Evolutionary conservation across 176 grass and related monocot species (phyloP), one percentile per base, ranked within the genome.

Genomic region (Juncus effusus): DNA sequence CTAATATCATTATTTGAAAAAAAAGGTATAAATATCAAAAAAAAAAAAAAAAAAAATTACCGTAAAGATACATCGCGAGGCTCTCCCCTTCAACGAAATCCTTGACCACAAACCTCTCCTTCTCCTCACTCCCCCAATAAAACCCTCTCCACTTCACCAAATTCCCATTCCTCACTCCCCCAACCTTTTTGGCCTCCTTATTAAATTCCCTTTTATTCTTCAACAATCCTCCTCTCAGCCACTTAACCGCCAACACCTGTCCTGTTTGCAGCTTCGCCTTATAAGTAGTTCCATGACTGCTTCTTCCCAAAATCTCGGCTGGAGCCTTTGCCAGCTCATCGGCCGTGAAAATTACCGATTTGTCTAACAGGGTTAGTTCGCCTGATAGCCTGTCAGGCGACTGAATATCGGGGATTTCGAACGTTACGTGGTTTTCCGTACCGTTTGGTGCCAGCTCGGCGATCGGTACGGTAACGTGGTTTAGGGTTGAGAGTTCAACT

Each of bases 71-170:
- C 51, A 87, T 75, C 14, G 95, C 80, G 58, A 94, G 77, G 78
- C 72, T 90, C 68, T 99, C 95, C 3, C 83, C 83, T 40, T 41
- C 78, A 56, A 99, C 55, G 28, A 82, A 99, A 76, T 93, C 89
- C 64, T 88, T 86, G 78, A 99, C 80, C 63, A 94, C 87, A 64
- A 99, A 75, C 76, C 95, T 87, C 76, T 99, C 95, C 84, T 99
- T 88, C 70, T 90, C 95, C 65, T 83, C 89, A 12, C 85, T 80
- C 0, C 95, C 95, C 94, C 94, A 99, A 61, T 99, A 99, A 76
- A 89, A 87, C 11, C 85, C 86, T 76, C 80, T 88, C 95, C 89
- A 99, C 3, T 85, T 67, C 74, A 94, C 74, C 80, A 93, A 77
- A 76, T 93, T 94, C 36, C 80, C 73, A 80, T 99, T 88, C 49